phyloP scores from a whole-genome alignment of 2,329 filamentous ascomycete species.

The Hypoxylon sp. region DNA sequence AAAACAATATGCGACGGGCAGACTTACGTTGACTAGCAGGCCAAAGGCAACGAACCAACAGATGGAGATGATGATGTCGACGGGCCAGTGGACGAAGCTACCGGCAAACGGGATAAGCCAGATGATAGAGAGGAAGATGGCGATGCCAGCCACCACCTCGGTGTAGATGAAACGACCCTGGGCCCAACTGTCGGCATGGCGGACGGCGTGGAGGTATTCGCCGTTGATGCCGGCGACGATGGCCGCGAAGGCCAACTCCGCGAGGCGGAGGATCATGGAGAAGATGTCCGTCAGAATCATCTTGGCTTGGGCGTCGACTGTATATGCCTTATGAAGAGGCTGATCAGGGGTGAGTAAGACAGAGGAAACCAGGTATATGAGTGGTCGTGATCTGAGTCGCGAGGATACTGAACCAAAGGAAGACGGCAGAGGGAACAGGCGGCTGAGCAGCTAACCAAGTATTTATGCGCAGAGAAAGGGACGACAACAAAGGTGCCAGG shows the following conservation, averaged over 20 bases:
- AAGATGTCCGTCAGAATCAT: conserved; percentile 64
- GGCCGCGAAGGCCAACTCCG: conserved; percentile 73
- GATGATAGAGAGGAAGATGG: conserved; percentile 72
- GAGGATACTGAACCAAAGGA: neutral
- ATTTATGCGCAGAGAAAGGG: conserved; percentile 23
- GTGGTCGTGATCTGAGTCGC: neutral
- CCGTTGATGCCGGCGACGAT: conserved; percentile 76
- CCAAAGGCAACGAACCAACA: conserved; percentile 76
- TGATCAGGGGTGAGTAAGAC: neutral
- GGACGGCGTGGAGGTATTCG: conserved; percentile 64
- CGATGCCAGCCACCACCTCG: conserved; percentile 72
- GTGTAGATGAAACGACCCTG: conserved; percentile 77
- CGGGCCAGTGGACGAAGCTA: conserved; percentile 73
- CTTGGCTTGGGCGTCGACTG: conserved; percentile 33
- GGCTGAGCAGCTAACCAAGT: conserved; percentile 14
- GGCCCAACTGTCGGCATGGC: conserved; percentile 58
- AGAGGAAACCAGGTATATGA: neutral
- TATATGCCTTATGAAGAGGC: neutral
- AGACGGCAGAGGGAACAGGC: neutral
- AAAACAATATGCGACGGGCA: too few species aligned
- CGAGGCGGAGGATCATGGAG: conserved; percentile 65
- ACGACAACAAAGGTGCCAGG: conserved; percentile 1
- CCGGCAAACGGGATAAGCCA: conserved; percentile 76
- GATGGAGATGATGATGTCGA: conserved; percentile 73
- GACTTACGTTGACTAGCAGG: conserved; percentile 67